Percentiles rank a stretch among this genome's conserved stretches.
Evolutionary conservation across 2,329 filamentous ascomycete species (phyloP).

Genomic region (Fusarium neocosmosporiellum): DNA sequence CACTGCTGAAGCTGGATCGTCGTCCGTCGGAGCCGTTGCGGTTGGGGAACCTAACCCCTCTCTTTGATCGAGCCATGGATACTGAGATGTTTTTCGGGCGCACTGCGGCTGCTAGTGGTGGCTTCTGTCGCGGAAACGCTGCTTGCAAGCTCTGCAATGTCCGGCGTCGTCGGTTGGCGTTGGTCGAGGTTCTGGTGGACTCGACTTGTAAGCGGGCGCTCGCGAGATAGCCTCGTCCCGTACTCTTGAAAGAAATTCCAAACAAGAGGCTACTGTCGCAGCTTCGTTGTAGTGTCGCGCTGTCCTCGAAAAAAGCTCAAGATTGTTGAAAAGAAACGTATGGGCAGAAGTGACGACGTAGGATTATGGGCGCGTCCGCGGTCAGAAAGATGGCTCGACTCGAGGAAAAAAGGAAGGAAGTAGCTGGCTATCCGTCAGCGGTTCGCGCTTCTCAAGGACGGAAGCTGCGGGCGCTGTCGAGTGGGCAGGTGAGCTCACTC

Average conservation of each 20-base stretch:
- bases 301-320: neutral
- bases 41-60: slow-evolving; percentile 67
- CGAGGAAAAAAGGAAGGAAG: neutral
- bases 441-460: slow-evolving; percentile 10
- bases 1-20: slow-evolving; percentile 78
- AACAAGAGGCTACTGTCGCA: neutral
- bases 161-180: slow-evolving; percentile 16
- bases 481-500: slow-evolving; percentile 32
- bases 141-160: slow-evolving; percentile 11
- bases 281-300: slow-evolving; percentile 3
- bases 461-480: slow-evolving; percentile 11
- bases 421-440: neutral
- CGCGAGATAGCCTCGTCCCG: neutral
- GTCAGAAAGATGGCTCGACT: slow-evolving; percentile 9
- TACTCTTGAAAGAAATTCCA: slow-evolving; percentile 5
- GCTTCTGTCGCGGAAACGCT: slow-evolving; percentile 1
- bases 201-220: neutral
- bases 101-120: slow-evolving; percentile 1
- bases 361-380: slow-evolving; percentile 9
- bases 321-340: slow-evolving; percentile 17
- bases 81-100: slow-evolving; percentile 6
- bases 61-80: slow-evolving; percentile 54
- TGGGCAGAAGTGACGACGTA: slow-evolving; percentile 21
- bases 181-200: neutral
- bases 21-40: slow-evolving; percentile 61